Conservation (phyloP, 2,329 filamentous ascomycete genomes). For the Tolypocladium tundrense region DNA sequence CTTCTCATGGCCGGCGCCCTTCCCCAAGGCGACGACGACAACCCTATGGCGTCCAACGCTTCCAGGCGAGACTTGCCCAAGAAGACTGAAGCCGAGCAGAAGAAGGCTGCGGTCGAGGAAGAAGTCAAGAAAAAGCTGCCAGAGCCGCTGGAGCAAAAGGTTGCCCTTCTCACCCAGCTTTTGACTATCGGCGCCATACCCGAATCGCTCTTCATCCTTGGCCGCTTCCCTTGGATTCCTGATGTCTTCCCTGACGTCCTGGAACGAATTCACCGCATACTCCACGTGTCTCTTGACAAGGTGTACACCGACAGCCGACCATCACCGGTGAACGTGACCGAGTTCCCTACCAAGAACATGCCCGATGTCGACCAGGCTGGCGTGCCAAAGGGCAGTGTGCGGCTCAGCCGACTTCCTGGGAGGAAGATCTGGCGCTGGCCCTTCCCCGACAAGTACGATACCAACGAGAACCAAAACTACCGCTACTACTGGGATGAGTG, state of each 20-base stretch:
- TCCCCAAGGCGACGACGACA: constrained; percentile 59
- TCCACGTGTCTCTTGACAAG: constrained; percentile 71
- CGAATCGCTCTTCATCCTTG: constrained; percentile 84
- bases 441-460: constrained; percentile 66
- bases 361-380: constrained; percentile 52
- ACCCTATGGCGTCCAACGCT: constrained; percentile 30
- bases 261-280: constrained; percentile 71
- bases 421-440: constrained; percentile 73
- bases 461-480: constrained; percentile 68
- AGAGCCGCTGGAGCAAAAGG: constrained; percentile 80
- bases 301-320: constrained; percentile 46
- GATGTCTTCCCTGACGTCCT: constrained; percentile 76
- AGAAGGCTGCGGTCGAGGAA: constrained; percentile 29
- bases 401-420: constrained; percentile 45
- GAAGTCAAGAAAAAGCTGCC: constrained; percentile 44
- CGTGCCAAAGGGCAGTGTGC: constrained; percentile 59
- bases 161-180: constrained; percentile 71
- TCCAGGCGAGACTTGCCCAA: constrained; percentile 40
- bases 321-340: constrained; percentile 14
- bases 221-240: constrained; percentile 84
- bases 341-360: constrained; percentile 34
- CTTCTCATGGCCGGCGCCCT: constrained; percentile 79
- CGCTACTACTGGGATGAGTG: constrained; percentile 97
- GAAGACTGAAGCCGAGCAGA: constrained; percentile 43
- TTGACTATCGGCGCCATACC: constrained; percentile 87